Conservation (phyloP, 2,329 filamentous ascomycete species). For the Nigrograna mackinnonii region DNA sequence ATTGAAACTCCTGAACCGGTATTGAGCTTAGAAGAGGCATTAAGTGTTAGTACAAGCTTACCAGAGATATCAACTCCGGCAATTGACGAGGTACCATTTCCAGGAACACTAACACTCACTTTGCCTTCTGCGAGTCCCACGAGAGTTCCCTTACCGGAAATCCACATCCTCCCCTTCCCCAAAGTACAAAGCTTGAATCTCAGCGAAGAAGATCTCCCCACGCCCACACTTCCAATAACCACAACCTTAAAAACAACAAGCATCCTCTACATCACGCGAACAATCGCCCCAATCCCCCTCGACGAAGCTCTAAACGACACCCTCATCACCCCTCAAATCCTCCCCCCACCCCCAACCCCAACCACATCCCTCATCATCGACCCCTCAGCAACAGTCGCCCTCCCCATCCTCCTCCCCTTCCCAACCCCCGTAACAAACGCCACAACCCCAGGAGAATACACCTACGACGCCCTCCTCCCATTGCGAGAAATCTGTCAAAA, state of each 20-base stretch:
- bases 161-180: not conserved
- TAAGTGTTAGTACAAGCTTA: not conserved
- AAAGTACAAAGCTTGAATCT: not conserved
- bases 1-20: not conserved
- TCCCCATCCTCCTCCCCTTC: not conserved
- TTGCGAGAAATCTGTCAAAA: conserved; percentile 22
- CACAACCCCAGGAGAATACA: conserved; percentile 1
- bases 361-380: conserved; percentile 1
- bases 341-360: not conserved
- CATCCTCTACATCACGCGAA: conserved; percentile 2
- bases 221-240: not conserved
- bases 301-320: not conserved
- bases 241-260: not conserved
- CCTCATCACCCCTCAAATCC: not conserved
- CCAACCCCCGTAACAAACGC: not conserved
- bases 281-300: not conserved
- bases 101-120: not conserved
- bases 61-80: not conserved
- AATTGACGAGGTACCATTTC: not conserved
- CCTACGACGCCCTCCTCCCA: conserved; percentile 22
- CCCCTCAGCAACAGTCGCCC: not conserved
- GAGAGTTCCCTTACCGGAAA: no score
- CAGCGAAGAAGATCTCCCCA: not conserved
- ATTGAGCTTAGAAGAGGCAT: not conserved
- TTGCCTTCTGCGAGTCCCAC: not conserved